Evolutionary conservation across 257 asterid genomes (phyloP), one percentile per base, ranked within the genome.

Genomic region (Rauvolfia tetraphylla): DNA sequence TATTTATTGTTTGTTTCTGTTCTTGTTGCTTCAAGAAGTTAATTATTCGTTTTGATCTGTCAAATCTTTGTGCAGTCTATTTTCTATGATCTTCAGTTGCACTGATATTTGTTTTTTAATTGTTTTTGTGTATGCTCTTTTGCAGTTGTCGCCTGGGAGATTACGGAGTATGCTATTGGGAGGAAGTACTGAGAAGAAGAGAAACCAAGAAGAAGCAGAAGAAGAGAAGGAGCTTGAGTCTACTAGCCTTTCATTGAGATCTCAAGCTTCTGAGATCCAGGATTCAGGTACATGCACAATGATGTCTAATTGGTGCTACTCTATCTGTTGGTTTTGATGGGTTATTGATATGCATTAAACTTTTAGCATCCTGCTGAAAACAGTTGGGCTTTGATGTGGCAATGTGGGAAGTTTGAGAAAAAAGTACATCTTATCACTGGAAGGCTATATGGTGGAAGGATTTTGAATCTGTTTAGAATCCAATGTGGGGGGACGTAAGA

Each of bases 91-190:
- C 25, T 72, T 53, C 33, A 75, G 77, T 38, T 27, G 13, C n/a
- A 3, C 68, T 46, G 36, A 29, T 44, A 41, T 18, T 69, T 36
- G 3, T 41, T 20, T 31, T 11, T 57, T 18, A 46, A 12, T 22
- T 6, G 44, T 70, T 56, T n/a, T 54, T 38, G 18, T 12, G 31
- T 71, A 31, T 70, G 27, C 39, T 62, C 25, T 18, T 51, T 31
- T 39, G 34, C 76, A 76, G 86, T 78, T 75, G 76, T 84, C 87
- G 66, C 87, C 87, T 75, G 81, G 79, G 77, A 84, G 72, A 68
- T 68, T 81, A 77, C 68, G 85, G 85, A 73, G 73, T 72, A 78
- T 81, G 83, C 56, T 81, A 17, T 36, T 75, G 67, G 81, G 83
- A 39, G 68, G 68, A 66, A 44, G 42, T 11, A 68, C 61, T 7